Base-by-base conservation (phyloP, 352 stramenopile species). In the Pythium myriotylum region DNA sequence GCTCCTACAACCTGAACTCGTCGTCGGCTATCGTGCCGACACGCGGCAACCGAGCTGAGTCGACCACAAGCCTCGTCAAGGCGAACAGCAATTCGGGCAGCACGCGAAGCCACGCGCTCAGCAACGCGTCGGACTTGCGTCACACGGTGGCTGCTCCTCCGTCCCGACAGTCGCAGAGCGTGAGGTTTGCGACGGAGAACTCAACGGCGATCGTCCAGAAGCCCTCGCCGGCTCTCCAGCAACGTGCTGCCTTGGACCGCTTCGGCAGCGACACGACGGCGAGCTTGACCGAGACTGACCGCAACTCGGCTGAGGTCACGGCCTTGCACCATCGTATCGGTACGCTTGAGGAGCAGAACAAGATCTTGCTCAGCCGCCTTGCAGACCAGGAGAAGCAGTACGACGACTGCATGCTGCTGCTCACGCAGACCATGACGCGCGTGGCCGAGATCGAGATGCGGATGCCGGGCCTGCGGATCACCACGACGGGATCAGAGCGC, bases 381-480 rank as follows among this genome's bases (percentile, higher is more conserved):
- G 68, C 69, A 0, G 79, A 92, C 40, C 84, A 93, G 67, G 81
- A 94, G 73, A 89, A 87, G 43, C 86, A 94, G 63, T 92, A 94
- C 71, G 84, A 89, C 50, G 81, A 94, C 59, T 84, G 83, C 22
- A 94, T 93, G 86, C 69, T 94, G 62, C 62, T 94, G 59, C 71
- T 94, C 20, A 92, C 82, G 10, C 84, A 89, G 53, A 94, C 86
- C 37, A 92, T 94, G 83, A 92, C 86, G 24, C 81, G 86, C 50
- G 78, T 94, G 27, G 84, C 84, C 8, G 81, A 94, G 64, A 85
- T 94, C 67, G 86, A 94, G 68, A 86, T 91, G 26, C 82, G 79
- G 42, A 23, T 88, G 51, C 78, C 82, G 4, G 72, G 42, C 6
- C 40, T 60, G 39, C 40, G 43, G 19, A 23, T 70, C 19, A 54